Evolutionary conservation across 2,329 filamentous ascomycete species (phyloP).

Genomic region (Talaromyces sp.): DNA sequence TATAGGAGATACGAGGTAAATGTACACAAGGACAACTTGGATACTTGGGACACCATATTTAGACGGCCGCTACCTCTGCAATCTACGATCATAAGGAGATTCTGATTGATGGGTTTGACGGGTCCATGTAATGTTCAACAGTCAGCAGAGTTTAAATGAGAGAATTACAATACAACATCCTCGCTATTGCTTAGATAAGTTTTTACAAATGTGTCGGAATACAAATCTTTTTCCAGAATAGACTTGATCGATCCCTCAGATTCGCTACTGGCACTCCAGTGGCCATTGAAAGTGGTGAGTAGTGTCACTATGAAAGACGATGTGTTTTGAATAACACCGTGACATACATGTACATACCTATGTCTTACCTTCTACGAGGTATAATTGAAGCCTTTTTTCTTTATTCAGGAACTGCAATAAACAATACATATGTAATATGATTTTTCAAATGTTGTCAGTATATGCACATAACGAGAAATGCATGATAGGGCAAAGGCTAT

Average conservation of each 20-base stretch:
- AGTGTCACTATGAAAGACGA: background rate
- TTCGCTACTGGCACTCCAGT: background rate
- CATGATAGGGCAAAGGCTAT: background rate
- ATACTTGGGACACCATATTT: background rate
- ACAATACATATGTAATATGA: too few species aligned
- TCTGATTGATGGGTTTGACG: background rate
- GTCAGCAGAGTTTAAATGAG: background rate
- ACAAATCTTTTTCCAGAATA: background rate
- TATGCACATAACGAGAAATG: too few species aligned
- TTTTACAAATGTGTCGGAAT: too few species aligned
- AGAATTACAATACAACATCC: background rate
- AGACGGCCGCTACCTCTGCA: background rate
- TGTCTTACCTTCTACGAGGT: too few species aligned
- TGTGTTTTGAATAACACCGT: background rate
- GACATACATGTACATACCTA: too few species aligned
- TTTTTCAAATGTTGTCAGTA: too few species aligned
- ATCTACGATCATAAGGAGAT: background rate
- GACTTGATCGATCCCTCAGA: background rate
- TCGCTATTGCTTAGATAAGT: too few species aligned
- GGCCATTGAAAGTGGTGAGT: background rate
- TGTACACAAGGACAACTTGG: background rate
- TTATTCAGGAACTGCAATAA: too few species aligned
- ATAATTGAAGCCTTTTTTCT: too few species aligned
- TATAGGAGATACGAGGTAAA: background rate
- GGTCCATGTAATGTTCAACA: background rate